Evolutionary conservation across 148 eudicot genomes (phyloP).

Genomic region (Simmondsia chinensis): DNA sequence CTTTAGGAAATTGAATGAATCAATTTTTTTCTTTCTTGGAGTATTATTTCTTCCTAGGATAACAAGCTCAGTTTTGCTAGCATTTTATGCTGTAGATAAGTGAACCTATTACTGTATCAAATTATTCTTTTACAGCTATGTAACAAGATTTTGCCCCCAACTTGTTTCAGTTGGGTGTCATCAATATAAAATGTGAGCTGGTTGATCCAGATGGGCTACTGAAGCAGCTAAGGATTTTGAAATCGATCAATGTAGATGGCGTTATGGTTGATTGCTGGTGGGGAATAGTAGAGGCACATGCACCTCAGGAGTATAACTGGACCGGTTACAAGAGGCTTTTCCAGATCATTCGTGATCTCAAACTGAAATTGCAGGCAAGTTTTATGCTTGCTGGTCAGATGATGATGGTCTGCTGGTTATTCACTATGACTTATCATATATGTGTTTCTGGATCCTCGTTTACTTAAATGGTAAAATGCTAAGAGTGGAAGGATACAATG

Average conservation of each 20-base stretch:
- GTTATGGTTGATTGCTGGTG: constrained; percentile 92
- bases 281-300: constrained; percentile 95
- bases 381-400: constrained; percentile 14
- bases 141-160: background rate
- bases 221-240: constrained; percentile 64
- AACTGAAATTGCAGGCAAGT: constrained; percentile 68
- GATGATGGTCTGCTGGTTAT: background rate
- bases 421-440: no score
- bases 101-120: no score
- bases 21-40: no score
- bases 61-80: no score
- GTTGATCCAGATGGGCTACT: constrained; percentile 63
- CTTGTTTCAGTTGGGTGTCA: constrained; percentile 63
- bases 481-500: no score
- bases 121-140: no score
- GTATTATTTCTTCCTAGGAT: no score
- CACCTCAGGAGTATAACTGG: constrained; percentile 87
- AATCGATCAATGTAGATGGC: constrained; percentile 71
- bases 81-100: no score
- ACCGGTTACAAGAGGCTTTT: constrained; percentile 79
- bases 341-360: constrained; percentile 70
- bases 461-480: no score
- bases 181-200: constrained; percentile 89
- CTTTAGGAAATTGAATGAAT: no score
- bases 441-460: constrained; percentile 5